Conservation (phyloP, 306 rosid genomes). For the Gastrolobium villosum region DNA sequence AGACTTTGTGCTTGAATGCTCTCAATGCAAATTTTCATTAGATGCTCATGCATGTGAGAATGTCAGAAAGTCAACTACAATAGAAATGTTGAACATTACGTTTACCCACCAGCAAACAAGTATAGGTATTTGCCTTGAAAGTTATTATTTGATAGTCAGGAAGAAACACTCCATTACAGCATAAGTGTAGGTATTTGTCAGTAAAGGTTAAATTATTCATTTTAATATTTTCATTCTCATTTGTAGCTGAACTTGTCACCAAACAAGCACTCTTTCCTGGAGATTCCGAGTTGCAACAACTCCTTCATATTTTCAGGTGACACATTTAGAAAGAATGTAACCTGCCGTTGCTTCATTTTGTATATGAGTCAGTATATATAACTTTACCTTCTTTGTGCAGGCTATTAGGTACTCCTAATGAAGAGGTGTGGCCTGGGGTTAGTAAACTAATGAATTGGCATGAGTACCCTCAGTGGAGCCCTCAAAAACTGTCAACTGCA, state of each 20-base stretch:
- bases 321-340: neutral
- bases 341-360: neutral
- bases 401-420: slow-evolving; percentile 93
- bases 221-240: slow-evolving; percentile 4
- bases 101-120: too few relatives aligned
- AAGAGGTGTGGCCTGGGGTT: slow-evolving; percentile 93
- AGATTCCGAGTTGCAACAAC: slow-evolving; percentile 98
- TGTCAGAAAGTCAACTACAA: too few relatives aligned
- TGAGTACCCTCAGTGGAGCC: slow-evolving; percentile 92
- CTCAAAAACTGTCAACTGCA: slow-evolving; percentile 70
- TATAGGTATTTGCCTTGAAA: too few relatives aligned
- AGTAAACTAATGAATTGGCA: slow-evolving; percentile 96
- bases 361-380: neutral
- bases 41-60: too few relatives aligned
- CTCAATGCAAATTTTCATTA: too few relatives aligned
- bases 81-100: too few relatives aligned
- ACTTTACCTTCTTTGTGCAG: slow-evolving; percentile 49
- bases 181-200: too few relatives aligned
- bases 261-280: slow-evolving; percentile 92
- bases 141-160: too few relatives aligned
- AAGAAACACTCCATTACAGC: too few relatives aligned
- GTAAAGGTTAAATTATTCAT: neutral
- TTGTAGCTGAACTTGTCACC: slow-evolving; percentile 86
- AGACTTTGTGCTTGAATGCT: too few relatives aligned
- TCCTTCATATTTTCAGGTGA: slow-evolving; percentile 96